Base-by-base conservation (phyloP, 306 rosid genomes). In the Castanopsis chinensis region DNA sequence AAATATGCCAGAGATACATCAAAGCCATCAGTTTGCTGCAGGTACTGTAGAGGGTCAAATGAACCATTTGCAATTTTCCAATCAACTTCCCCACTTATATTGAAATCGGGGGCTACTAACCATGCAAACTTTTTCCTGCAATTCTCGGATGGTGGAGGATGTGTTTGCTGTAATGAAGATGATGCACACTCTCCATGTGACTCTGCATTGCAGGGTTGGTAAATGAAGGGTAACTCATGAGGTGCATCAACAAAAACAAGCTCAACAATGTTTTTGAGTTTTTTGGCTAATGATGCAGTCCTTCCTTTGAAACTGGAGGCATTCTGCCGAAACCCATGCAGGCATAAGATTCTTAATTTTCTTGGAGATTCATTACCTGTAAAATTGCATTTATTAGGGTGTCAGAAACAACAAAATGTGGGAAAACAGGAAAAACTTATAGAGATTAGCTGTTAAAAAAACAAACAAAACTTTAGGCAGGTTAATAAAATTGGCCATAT, bases 301-400 rank as follows among this genome's bases (percentile, higher is more conserved):
- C 98, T 87, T 79, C 99, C 97, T 79, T 88, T 92, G 81, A 95
- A 95, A 75, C 96, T 78, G 4, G 97, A 91, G 19, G 94, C 98
- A 82, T 95, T 90, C 88, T 95, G 98, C 37, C 97, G 89, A 85
- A 95, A 92, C 77, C 99, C 99, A 5, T 92, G 99, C 84, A 95
- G 86, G 87, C 99, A 95, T 75, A 95, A 78, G 85, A 91, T 89
- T 83, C 89, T 92, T 53, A 95, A 81, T 77, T 88, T 92, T 74
- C 89, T 89, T 63, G 90, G 79, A 79, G 87, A n/a, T 78, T 80
- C 69, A 59, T 51, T 77, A 76, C 84, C 98, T 95, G 92, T 72
- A 58, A 82, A 83, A 82, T 69, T 15, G 12, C 74, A 75, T 51
- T 58, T 64, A 45, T 58, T 59, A 76, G 30, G 77, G 76, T 58